Conservation (phyloP, 1,284 basidiomycete species). For the Trametes pubescens region DNA sequence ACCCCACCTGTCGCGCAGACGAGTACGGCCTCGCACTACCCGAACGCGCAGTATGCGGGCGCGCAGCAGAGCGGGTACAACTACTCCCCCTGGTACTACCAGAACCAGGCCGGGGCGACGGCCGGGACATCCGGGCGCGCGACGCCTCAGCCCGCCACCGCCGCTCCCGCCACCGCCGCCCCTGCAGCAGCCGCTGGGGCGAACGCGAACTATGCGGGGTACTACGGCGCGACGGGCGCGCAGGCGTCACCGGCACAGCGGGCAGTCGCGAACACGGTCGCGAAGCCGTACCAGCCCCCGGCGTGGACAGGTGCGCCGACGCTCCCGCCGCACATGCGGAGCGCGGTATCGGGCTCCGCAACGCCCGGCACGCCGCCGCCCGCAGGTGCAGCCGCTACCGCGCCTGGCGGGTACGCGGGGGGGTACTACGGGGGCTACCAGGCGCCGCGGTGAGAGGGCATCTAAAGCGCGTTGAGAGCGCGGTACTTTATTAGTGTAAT, state of each 20-base stretch:
- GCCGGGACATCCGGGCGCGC: conserved; percentile 50
- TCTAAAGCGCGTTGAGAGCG: neutral
- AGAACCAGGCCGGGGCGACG: conserved; percentile 28
- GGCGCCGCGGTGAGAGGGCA: conserved; percentile 32
- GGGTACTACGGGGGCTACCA: conserved; percentile 40
- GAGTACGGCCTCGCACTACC: conserved; percentile 35
- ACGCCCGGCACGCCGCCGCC: conserved; percentile 39
- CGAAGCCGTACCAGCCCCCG: conserved; percentile 40
- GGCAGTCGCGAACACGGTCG: conserved; percentile 57
- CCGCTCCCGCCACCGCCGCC: neutral
- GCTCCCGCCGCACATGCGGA: conserved; percentile 51
- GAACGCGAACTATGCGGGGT: conserved; percentile 8
- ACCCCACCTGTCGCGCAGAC: conserved; percentile 24
- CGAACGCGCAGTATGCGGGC: conserved; percentile 38
- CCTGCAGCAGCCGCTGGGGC: neutral
- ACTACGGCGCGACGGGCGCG: conserved; percentile 38
- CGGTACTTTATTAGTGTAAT: conserved; percentile 32
- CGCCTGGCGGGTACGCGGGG: conserved; percentile 21
- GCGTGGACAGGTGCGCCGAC: conserved; percentile 43
- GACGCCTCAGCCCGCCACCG: conserved; percentile 56
- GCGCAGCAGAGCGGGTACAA: conserved; percentile 43
- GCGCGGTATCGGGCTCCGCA: conserved; percentile 27
- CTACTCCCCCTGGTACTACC: conserved; percentile 47
- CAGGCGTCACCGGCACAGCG: conserved; percentile 10
- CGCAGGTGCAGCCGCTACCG: conserved; percentile 14